Evolutionary conservation across 306 rosid genomes (phyloP).

Genomic region (Delonix regia): DNA sequence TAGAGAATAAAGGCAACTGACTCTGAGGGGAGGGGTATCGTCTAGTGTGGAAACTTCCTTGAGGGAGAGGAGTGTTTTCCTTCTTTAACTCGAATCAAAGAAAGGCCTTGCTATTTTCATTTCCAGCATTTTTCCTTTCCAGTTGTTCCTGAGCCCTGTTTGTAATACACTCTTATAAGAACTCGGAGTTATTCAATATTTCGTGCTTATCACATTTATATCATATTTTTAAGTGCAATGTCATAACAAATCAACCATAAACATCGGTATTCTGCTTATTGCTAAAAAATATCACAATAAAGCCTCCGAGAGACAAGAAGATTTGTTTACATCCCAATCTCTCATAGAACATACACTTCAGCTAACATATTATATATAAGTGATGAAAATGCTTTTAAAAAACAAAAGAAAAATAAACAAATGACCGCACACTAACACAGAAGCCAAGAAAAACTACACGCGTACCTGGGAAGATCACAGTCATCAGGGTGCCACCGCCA

Average conservation of each 20-base stretch:
- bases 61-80: too few relatives aligned
- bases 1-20: too few relatives aligned
- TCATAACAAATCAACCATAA: slow-evolving; percentile 22
- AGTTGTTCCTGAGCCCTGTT: too few relatives aligned
- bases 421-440: neutral
- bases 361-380: neutral
- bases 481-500: slow-evolving; percentile 95
- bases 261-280: neutral
- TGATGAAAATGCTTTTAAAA: neutral
- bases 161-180: too few relatives aligned
- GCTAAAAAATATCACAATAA: neutral
- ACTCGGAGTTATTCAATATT: too few relatives aligned
- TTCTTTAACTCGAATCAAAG: too few relatives aligned
- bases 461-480: slow-evolving; percentile 86
- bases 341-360: neutral
- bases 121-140: too few relatives aligned
- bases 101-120: too few relatives aligned
- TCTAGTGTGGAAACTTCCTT: too few relatives aligned
- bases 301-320: neutral
- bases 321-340: neutral
- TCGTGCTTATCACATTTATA: too few relatives aligned
- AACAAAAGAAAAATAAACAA: too few relatives aligned
- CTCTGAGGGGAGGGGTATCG: too few relatives aligned
- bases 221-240: neutral
- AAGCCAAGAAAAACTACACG: neutral